Evolutionary conservation across 2,329 filamentous ascomycete genomes (phyloP).

Genomic region (Teratosphaeria viscida): DNA sequence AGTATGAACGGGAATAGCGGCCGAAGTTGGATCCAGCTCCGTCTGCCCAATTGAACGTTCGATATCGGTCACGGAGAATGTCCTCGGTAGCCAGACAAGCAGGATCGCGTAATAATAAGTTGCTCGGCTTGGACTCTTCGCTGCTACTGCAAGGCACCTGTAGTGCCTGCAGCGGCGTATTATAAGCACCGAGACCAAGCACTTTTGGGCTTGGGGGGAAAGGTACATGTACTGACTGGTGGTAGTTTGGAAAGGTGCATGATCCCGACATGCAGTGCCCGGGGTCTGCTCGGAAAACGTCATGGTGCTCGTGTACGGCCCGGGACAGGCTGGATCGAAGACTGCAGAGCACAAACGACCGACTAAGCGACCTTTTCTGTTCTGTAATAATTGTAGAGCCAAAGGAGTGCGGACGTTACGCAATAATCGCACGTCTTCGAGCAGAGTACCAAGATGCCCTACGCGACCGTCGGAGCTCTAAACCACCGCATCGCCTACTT

Average conservation of each 20-base stretch:
- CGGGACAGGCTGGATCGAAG: not conserved
- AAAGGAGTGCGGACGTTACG: not conserved
- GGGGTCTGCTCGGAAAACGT: not conserved
- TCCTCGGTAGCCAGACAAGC: not conserved
- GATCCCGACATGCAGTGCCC: not conserved
- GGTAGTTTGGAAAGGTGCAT: not conserved
- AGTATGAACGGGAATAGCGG: not conserved
- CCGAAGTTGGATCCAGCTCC: not conserved
- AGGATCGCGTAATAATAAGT: not conserved
- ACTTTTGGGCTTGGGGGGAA: not conserved
- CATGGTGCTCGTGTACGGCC: not conserved
- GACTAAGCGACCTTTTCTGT: not conserved
- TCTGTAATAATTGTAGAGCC: not conserved
- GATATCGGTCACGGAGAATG: not conserved
- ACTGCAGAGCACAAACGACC: not conserved
- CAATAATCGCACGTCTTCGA: not conserved
- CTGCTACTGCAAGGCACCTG: not conserved
- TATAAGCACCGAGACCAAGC: not conserved
- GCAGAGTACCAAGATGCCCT: constrained; percentile 13
- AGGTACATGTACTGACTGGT: no score
- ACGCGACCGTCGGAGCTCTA: constrained; percentile 13
- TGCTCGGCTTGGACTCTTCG: not conserved
- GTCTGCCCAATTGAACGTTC: not conserved
- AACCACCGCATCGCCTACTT: constrained; percentile 16
- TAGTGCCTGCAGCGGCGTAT: not conserved